Evolutionary conservation across 1,284 basidiomycete genomes (phyloP).

Genomic region (Takashimella tepidaria): DNA sequence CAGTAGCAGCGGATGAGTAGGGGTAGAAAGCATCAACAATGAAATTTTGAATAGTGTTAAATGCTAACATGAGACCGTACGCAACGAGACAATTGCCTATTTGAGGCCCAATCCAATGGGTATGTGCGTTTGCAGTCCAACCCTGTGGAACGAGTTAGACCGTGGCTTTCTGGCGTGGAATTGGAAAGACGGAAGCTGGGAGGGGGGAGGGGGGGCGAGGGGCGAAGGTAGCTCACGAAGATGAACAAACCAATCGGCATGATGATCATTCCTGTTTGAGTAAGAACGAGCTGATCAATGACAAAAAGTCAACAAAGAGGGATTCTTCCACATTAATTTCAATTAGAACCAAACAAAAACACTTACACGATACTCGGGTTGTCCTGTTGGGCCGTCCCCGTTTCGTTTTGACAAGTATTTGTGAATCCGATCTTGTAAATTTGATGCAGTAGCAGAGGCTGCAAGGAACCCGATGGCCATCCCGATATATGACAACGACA

Average conservation of each 20-base stretch:
- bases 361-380: conserved; percentile 47
- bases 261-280: conserved; percentile 49
- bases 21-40: conserved; percentile 51
- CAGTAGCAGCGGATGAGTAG: conserved; percentile 50
- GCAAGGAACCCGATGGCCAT: conserved; percentile 47
- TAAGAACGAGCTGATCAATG: conserved; percentile 40
- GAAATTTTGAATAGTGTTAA: conserved; percentile 48
- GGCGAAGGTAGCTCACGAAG: too few relatives aligned
- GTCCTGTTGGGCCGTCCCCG: conserved; percentile 26
- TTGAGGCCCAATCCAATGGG: conserved; percentile 46
- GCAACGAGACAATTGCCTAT: conserved; percentile 39
- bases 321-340: background rate
- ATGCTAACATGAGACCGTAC: conserved; percentile 45
- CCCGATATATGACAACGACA: conserved; percentile 48
- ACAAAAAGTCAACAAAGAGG: background rate
- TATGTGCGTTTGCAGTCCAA: conserved; percentile 43
- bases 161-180: too few relatives aligned
- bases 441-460: conserved; percentile 43
- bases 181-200: too few relatives aligned
- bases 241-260: conserved; percentile 49
- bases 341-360: background rate
- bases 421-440: conserved; percentile 49
- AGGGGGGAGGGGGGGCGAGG: too few relatives aligned
- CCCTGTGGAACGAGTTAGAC: conserved; percentile 13
- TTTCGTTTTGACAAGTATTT: conserved; percentile 30